Percentiles rank a stretch among this genome's conserved stretches.
These are phyloP conservation scores for Forsythia suspensa DNA, from an alignment of 257 asterid species.

Conservation along the genomic window DNA sequence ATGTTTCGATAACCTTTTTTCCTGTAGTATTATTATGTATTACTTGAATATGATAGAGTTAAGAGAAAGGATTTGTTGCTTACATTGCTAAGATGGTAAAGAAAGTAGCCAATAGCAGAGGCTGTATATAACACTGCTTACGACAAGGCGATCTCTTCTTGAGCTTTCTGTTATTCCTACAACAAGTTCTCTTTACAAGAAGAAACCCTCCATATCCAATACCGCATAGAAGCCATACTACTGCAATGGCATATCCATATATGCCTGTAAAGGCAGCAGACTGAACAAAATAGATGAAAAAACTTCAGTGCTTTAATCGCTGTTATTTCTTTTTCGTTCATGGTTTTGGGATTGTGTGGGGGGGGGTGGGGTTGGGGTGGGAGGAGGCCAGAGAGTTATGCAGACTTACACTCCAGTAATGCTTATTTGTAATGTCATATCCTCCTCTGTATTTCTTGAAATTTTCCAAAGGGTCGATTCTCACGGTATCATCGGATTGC, in stretches of 20 bases:
- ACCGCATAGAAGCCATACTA: conserved; percentile 65
- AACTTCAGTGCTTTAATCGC: neutral
- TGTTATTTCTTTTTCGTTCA: no score
- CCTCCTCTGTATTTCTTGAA: conserved; percentile 85
- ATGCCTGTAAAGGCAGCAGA: conserved; percentile 75
- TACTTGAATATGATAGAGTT: neutral
- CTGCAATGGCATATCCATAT: conserved; percentile 65
- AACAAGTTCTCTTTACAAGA: conserved; percentile 24
- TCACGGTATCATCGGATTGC: conserved; percentile 45
- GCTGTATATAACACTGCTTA: conserved; percentile 37
- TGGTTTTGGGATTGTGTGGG: no score
- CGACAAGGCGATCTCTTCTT: conserved; percentile 44
- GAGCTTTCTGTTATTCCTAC: conserved; percentile 32
- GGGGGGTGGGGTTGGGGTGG: neutral
- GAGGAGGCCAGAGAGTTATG: neutral
- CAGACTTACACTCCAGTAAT: conserved; percentile 84
- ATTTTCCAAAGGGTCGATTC: conserved; percentile 65
- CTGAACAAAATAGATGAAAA: conserved; percentile 38
- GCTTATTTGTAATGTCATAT: conserved; percentile 64
- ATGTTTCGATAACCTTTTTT: no score
- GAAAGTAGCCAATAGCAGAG: conserved; percentile 45
- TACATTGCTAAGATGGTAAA: conserved; percentile 70
- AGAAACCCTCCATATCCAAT: conserved; percentile 54
- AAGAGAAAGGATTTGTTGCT: conserved; percentile 8
- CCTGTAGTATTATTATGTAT: no score